Percentiles rank a stretch among this genome's conserved stretches.
These are phyloP conservation scores for Gyromitra esculenta DNA, from an alignment of 2,329 filamentous ascomycete genomes.

Conservation along the genomic window DNA sequence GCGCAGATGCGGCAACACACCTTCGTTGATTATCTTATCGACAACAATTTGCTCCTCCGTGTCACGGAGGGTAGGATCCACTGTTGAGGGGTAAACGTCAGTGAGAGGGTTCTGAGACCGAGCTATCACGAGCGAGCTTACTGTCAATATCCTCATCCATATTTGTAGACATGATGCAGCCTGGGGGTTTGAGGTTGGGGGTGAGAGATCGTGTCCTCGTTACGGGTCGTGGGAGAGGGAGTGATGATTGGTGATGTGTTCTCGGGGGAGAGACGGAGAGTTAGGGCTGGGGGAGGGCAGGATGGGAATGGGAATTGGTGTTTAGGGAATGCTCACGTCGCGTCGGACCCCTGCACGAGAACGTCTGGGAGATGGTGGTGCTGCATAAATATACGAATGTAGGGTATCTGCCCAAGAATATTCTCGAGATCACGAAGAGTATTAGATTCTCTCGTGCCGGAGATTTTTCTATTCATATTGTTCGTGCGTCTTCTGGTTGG, in stretches of 20 bases:
- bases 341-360: slow-evolving; percentile 29
- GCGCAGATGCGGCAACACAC: slow-evolving; percentile 61
- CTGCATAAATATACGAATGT: slow-evolving; percentile 26
- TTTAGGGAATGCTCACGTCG: slow-evolving; percentile 45
- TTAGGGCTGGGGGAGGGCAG: slow-evolving; percentile 18
- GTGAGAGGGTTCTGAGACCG: background rate
- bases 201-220: slow-evolving; percentile 42
- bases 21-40: slow-evolving; percentile 88
- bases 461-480: slow-evolving; percentile 19
- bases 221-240: slow-evolving; percentile 6
- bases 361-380: background rate
- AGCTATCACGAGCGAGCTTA: slow-evolving; percentile 58
- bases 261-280: background rate
- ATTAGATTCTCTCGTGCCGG: background rate
- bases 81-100: slow-evolving; percentile 43
- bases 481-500: background rate
- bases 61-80: slow-evolving; percentile 54
- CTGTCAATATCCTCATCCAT: slow-evolving; percentile 66
- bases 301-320: slow-evolving; percentile 23
- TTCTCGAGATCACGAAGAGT: background rate
- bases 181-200: background rate
- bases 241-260: background rate
- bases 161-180: slow-evolving; percentile 47
- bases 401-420: background rate
- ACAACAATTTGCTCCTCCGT: slow-evolving; percentile 65